Percentiles rank a stretch among this genome's conserved stretches.
phyloP scores from a whole-genome alignment of 495 filamentous ascomycete genomes.

The Lasiosphaeriaceae sp. region DNA sequence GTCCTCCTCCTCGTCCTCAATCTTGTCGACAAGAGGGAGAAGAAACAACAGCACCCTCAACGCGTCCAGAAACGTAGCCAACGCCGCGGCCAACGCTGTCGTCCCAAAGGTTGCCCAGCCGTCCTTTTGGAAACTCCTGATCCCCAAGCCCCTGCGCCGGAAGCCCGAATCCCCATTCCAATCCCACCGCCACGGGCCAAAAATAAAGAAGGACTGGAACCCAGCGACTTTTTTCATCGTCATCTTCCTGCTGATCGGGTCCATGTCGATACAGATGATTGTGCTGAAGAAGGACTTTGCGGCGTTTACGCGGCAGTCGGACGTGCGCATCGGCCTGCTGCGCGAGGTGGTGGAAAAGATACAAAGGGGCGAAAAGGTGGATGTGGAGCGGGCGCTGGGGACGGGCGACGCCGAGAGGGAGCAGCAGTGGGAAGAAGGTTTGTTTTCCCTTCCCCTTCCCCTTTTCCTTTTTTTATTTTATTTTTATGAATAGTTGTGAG shows the following conservation, averaged over 20 bases:
- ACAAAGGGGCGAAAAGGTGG: conserved; percentile 81
- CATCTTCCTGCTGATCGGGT: conserved; percentile 87
- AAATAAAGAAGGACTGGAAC: conserved; percentile 80
- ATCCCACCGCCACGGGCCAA: conserved; percentile 22
- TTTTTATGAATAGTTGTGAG: not conserved
- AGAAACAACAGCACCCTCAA: no score
- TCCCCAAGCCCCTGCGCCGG: conserved; percentile 48
- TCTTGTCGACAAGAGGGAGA: no score
- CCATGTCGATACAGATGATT: conserved; percentile 90
- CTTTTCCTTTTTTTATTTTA: not conserved
- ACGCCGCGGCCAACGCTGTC: not conserved
- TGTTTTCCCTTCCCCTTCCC: conserved; percentile 12
- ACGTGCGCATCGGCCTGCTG: conserved; percentile 72
- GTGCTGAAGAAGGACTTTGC: conserved; percentile 69
- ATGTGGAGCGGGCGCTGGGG: conserved; percentile 79
- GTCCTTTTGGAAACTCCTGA: conserved; percentile 67
- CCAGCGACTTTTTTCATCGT: conserved; percentile 90
- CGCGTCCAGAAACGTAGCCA: no score
- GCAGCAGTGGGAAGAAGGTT: conserved; percentile 84
- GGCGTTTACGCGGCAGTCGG: conserved; percentile 66
- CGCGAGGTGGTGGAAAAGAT: conserved; percentile 80
- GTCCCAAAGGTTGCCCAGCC: conserved; percentile 57
- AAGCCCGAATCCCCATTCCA: not conserved
- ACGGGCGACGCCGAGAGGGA: conserved; percentile 74
- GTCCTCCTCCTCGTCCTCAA: no score